Conservation (phyloP, 2,329 filamentous ascomycete species). For the Cytospora leucostoma region DNA sequence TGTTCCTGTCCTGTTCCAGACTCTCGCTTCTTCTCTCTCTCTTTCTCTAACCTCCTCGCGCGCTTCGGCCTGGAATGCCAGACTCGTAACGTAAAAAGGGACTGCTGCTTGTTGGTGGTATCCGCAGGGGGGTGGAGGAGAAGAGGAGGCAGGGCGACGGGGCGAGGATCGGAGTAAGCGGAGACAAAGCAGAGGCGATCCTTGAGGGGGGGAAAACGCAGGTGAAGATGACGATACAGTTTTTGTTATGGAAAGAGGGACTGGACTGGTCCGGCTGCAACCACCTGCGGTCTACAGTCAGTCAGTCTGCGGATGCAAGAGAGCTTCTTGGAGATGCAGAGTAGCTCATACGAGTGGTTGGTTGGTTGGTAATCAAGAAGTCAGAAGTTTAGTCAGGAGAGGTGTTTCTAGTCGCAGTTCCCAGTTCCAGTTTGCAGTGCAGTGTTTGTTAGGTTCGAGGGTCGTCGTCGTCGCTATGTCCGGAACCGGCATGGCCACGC, state of each 20-base stretch:
- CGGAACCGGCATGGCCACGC: conserved; percentile 25
- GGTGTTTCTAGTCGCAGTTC: no score
- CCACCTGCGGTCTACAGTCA: no score
- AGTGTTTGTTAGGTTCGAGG: conserved; percentile 2
- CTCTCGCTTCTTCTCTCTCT: not conserved
- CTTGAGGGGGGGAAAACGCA: conserved; percentile 6
- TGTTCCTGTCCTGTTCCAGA: not conserved
- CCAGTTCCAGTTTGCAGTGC: no score
- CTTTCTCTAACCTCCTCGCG: conserved; percentile 3
- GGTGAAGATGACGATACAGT: conserved; percentile 9
- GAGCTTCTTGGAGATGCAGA: not conserved
- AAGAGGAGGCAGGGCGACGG: conserved; percentile 8
- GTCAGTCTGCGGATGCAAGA: no score
- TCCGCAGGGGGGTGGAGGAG: conserved; percentile 12
- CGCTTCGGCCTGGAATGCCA: not conserved
- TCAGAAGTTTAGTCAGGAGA: not conserved
- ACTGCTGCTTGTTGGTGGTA: conserved; percentile 9
- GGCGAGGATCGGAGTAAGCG: conserved; percentile 19
- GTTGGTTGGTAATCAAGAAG: not conserved
- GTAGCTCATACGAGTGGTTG: not conserved
- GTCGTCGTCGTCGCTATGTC: conserved; percentile 8
- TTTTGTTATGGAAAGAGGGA: not conserved
- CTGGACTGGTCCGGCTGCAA: no score
- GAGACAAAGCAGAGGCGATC: conserved; percentile 10
- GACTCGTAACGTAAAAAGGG: conserved; percentile 15